Conservation (phyloP, 768 basidiomycete species). For the Sporobolomyces phaffii region DNA sequence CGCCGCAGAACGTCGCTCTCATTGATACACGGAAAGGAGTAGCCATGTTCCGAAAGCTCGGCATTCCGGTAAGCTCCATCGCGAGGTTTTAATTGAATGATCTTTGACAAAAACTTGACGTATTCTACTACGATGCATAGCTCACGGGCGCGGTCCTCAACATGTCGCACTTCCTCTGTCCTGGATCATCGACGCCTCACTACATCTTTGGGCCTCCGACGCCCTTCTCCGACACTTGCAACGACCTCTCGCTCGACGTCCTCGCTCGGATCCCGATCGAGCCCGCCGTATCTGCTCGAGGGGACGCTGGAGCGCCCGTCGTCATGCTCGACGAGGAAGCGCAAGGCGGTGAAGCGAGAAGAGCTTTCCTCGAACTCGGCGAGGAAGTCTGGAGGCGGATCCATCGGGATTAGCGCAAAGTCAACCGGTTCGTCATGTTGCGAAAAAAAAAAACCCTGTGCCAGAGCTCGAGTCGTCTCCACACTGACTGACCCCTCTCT, state of each 20-base stretch:
- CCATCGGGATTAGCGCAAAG: no score
- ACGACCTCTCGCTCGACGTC: slow-evolving; percentile 58
- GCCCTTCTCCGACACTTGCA: slow-evolving; percentile 56
- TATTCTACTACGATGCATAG: slow-evolving; percentile 53
- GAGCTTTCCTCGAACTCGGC: slow-evolving; percentile 12
- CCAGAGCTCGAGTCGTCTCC: no score
- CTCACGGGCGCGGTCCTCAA: slow-evolving; percentile 82
- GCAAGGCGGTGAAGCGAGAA: not conserved
- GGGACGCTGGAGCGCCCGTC: slow-evolving; percentile 59
- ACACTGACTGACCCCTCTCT: no score
- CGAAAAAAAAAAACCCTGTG: no score
- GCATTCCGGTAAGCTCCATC: slow-evolving; percentile 65
- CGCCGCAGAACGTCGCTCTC: slow-evolving; percentile 88
- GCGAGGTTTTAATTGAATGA: no score
- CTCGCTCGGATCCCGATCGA: slow-evolving; percentile 79
- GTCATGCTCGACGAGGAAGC: slow-evolving; percentile 32
- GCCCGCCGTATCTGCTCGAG: slow-evolving; percentile 62
- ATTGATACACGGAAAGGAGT: slow-evolving; percentile 88
- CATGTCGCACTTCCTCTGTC: slow-evolving; percentile 74
- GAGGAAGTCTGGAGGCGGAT: slow-evolving; percentile 19
- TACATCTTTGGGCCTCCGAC: slow-evolving; percentile 66
- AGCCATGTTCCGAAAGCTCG: slow-evolving; percentile 81
- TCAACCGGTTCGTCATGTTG: not conserved
- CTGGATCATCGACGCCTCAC: slow-evolving; percentile 61
- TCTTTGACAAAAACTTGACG: no score